Base-by-base conservation (phyloP, 306 rosid genomes). In the Vachellia pachyceras region DNA sequence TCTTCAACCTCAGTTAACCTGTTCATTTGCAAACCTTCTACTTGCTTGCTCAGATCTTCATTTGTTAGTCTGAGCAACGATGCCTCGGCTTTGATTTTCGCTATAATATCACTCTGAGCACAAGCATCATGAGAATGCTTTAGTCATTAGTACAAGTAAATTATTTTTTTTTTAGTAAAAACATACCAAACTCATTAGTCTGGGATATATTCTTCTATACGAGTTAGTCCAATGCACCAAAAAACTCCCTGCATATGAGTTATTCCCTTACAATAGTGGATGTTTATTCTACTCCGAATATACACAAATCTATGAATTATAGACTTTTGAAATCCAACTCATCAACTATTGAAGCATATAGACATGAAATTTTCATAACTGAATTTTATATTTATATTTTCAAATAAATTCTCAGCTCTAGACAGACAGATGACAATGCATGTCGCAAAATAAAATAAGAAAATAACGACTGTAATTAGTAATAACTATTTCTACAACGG, bases 1-100 rank as follows among this genome's bases (percentile, higher is more conserved):
- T 95, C 99, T 85, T 95, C 99, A 77, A 95, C 99, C 81, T 95
- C 99, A 85, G 94, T 91, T 60, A 95, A 78, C 82, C 99, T 90
- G 84, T 89, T 95, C 85, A 92, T 89, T 84, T 95, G 99, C 77
- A 95, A 83, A 41, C 96, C 97, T 80, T 95, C 99, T 63, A 95
- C 99, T 88, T 95, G 99, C 84, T 95, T 95, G 77, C 93, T 83
- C 82, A 95, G 88, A 87, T 95, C 99, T 85, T 95, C 96, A 84
- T 95, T 95, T 0, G 93, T 89, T 68, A 89, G 84, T 81, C 97
- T 88, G 25, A 95, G 90, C 84, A 90, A 65, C 61, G 92, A 88
- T 70, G 93, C 98, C 90, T 95, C 99, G 1, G 99, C 98, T 81
- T 91, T 93, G 49, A 95, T 85, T 81, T 95, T 90, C 12, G 94